These are phyloP conservation scores for Colletotrichum liaoningense DNA, from an alignment of 2,329 filamentous ascomycete species.

Conservation along the genomic window DNA sequence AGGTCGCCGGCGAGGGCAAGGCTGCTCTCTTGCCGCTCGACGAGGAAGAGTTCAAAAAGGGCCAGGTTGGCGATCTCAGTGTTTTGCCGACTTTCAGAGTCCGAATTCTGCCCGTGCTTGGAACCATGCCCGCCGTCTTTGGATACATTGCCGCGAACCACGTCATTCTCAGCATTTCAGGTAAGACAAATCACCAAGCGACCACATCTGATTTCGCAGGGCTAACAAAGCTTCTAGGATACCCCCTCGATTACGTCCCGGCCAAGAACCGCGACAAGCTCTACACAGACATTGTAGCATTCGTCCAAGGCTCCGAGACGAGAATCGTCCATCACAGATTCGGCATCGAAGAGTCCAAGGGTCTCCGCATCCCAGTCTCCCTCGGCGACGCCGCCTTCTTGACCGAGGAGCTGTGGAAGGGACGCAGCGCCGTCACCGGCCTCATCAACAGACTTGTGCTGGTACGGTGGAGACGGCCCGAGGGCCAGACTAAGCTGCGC, in stretches of 20 bases:
- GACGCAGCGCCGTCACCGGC: constrained; percentile 85
- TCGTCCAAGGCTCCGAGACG: constrained; percentile 77
- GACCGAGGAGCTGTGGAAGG: constrained; percentile 88
- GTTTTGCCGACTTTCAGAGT: constrained; percentile 93
- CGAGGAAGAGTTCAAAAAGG: constrained; percentile 89
- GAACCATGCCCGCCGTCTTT: constrained; percentile 97
- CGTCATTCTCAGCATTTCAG: constrained; percentile 81
- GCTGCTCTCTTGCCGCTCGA: constrained; percentile 87
- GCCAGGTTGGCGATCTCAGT: constrained; percentile 85
- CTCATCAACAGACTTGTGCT: constrained; percentile 83
- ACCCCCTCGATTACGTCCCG: constrained; percentile 86
- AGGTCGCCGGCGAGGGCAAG: constrained; percentile 91
- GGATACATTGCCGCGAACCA: constrained; percentile 93
- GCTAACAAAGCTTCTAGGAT: constrained; percentile 62
- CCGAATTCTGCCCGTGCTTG: constrained; percentile 92
- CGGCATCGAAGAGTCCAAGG: constrained; percentile 57
- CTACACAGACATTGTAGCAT: constrained; percentile 85
- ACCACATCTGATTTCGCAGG: background rate
- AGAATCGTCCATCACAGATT: constrained; percentile 68
- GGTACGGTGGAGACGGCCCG: constrained; percentile 82
- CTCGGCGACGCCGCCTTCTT: constrained; percentile 87
- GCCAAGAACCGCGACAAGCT: constrained; percentile 89
- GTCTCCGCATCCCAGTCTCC: constrained; percentile 83
- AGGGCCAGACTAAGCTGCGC: constrained; percentile 64
- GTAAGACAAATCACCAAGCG: constrained; percentile 39